Base-by-base conservation (phyloP, 2,329 filamentous ascomycete species). In the Phyllosticta paracitricarpa region DNA sequence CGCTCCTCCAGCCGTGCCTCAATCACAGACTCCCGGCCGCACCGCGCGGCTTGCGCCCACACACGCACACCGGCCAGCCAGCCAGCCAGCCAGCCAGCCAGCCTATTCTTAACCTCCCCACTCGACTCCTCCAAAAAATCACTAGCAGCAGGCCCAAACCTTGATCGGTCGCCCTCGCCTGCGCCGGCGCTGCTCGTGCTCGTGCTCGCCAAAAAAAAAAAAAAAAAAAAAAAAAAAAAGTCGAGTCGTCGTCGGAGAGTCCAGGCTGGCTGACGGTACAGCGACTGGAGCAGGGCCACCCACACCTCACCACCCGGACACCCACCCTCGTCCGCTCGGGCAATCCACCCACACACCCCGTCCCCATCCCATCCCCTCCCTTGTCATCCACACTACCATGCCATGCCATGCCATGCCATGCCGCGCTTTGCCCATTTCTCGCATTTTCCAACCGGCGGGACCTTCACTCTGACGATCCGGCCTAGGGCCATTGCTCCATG, bases 91-190 rank as follows among this genome's bases (percentile, higher is more conserved):
- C 28, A 8, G 28, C 58, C 58, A 53, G 53, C 53, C 58, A 55
- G 58, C 58, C 58, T 60, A 60, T 60, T 60, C 53, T 60, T 60
- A 60, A 60, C 58, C 53, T 54, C 58, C 56, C 58, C 58, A 60
- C 58, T 56, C 58, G 58, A 35, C 33, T 40, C 33, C 33, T 40
- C 9, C 10, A 17, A 40, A 40, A 40, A 17, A 17, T 2, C 33
- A 40, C 33, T 14, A 52, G 52, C 53, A 56, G 58, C 58, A 51
- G 58, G 58, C 58, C 48, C 58, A 40, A 51, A 54, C 53, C 53
- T 58, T 60, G 58, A 60, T 60, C 58, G 58, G 58, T 55, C 57
- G 30, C 58, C 52, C 58, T 59, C 58, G 58, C 52, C 58, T 55
- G 48, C 51, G 52, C 33, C 57, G 51, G 57, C 57, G 57, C 57